A percentile compares a stretch with the other conserved stretches of the same genome.
These are phyloP conservation scores for Wickerhamiella azyma DNA, from an alignment of 805 yeast species.

Conservation along the genomic window DNA sequence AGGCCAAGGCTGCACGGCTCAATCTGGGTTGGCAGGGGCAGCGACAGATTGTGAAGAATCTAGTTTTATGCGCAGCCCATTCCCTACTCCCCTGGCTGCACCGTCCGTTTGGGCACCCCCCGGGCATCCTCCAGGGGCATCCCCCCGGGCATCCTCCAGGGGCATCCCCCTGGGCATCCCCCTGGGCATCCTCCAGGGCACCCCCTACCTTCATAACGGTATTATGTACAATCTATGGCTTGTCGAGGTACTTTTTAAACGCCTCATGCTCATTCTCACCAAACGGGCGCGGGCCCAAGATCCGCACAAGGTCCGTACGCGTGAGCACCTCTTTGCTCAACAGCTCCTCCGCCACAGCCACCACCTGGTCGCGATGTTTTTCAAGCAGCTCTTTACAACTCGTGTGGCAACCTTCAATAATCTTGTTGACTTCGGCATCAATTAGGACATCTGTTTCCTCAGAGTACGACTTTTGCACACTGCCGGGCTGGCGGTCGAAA, in stretches of 20 bases:
- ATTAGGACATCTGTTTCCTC: slow-evolving; percentile 56
- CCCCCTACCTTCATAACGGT: too few species aligned
- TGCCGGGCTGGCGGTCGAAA: slow-evolving; percentile 35
- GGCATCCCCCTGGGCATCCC: too few species aligned
- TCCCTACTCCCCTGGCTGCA: too few species aligned
- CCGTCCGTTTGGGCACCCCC: too few species aligned
- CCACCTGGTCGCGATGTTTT: slow-evolving; percentile 49
- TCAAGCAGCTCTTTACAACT: slow-evolving; percentile 44
- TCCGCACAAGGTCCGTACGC: slow-evolving; percentile 63
- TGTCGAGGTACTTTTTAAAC: slow-evolving; percentile 70
- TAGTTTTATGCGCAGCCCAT: too few species aligned
- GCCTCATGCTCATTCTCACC: slow-evolving; percentile 64
- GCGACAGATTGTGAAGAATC: too few species aligned
- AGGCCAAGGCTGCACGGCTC: too few species aligned
- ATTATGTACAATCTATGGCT: not conserved
- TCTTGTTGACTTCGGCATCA: slow-evolving; percentile 54
- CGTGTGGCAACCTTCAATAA: slow-evolving; percentile 51
- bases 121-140: too few species aligned
- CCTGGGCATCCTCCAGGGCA: too few species aligned
- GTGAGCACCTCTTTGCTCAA: slow-evolving; percentile 64
- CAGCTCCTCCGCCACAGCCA: slow-evolving; percentile 59
- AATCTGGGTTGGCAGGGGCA: too few species aligned
- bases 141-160: too few species aligned
- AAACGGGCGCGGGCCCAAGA: slow-evolving; percentile 68
- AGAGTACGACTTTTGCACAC: slow-evolving; percentile 51